Evolutionary conservation across 2,329 filamentous ascomycete genomes (phyloP), one percentile per base, ranked within the genome.

Genomic region (Trichoderma arundinaceum): DNA sequence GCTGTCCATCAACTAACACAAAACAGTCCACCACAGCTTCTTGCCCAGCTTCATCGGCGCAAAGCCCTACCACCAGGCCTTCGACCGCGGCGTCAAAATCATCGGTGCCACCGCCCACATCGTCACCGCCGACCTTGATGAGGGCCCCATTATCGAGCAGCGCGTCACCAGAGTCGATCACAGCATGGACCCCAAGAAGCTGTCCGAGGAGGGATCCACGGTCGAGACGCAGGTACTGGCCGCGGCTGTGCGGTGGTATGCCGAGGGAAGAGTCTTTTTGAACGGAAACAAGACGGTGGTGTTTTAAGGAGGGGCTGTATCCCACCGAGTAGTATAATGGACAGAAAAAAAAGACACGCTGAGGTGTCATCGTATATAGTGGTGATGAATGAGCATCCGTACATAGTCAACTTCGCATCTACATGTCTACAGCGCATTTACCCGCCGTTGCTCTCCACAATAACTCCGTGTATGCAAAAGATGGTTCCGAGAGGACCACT

Each of bases 141-240:
- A 95, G 81, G 92, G 92, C 1, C 92, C 92, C 10, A 95, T 95
- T 71, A 95, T 95, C 71, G 92, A 94, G 84, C 92, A 95, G 84
- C 85, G 91, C 64, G 88, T 94, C 62, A 85, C 88, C 6, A 82
- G 91, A 15, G 91, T 94, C 32, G 89, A 92, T 75, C 92, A 95
- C 78, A 85, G 83, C 70, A 86, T 93, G 86, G 89, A 85, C 72
- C 84, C 92, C 17, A 92, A 91, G 81, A 87, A 90, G 75, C 77
- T 94, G 74, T 90, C 91, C 1, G 88, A 92, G 72, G 90, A 93
- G 75, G 92, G 92, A 12, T 92, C 89, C 71, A 94, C 92, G 70
- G 90, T 94, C 9, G 92, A 95, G 83, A 92, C 89, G 74, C 90
- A 92, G 77, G 91, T 94, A 7, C 78, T 95, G 71, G 91, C 90